Conservation (phyloP, 768 basidiomycete species). For the Macrocybe gigantea region DNA sequence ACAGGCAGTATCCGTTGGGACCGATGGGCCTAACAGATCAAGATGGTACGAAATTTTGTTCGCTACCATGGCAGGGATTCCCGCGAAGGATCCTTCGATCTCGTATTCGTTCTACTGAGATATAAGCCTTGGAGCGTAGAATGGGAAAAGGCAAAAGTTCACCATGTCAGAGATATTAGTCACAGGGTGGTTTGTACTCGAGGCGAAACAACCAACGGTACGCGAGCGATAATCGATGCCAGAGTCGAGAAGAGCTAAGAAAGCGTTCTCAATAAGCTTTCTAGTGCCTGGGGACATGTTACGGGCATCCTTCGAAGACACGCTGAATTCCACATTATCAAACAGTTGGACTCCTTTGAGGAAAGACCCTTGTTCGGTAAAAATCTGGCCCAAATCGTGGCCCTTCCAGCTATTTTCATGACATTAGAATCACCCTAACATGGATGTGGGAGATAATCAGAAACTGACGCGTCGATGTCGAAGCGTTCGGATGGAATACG, state of each 20-base stretch:
- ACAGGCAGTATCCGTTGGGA: conserved; percentile 46
- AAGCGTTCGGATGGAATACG: conserved; percentile 19
- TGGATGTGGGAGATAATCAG: neutral
- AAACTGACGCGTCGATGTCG: conserved; percentile 18
- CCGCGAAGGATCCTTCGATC: conserved; percentile 25
- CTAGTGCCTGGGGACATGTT: conserved; percentile 23
- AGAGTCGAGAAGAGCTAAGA: conserved; percentile 34
- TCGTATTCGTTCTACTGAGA: conserved; percentile 27
- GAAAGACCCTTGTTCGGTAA: conserved; percentile 14
- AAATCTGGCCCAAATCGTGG: conserved; percentile 11
- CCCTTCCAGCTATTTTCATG: conserved; percentile 12
- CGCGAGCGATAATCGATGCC: conserved; percentile 35
- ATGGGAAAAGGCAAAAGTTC: neutral
- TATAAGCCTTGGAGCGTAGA: neutral
- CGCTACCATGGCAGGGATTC: conserved; percentile 27
- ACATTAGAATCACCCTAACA: neutral
- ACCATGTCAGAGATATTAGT: conserved; percentile 12
- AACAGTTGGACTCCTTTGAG: conserved; percentile 24
- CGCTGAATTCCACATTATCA: conserved; percentile 29
- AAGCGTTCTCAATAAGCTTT: conserved; percentile 22
- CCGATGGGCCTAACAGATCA: conserved; percentile 38
- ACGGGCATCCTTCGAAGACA: conserved; percentile 22
- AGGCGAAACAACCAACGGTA: conserved; percentile 32
- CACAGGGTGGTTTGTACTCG: conserved; percentile 16
- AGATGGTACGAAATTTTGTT: conserved; percentile 37